phyloP scores from a whole-genome alignment of 805 yeast species.

The Candida koratica region DNA sequence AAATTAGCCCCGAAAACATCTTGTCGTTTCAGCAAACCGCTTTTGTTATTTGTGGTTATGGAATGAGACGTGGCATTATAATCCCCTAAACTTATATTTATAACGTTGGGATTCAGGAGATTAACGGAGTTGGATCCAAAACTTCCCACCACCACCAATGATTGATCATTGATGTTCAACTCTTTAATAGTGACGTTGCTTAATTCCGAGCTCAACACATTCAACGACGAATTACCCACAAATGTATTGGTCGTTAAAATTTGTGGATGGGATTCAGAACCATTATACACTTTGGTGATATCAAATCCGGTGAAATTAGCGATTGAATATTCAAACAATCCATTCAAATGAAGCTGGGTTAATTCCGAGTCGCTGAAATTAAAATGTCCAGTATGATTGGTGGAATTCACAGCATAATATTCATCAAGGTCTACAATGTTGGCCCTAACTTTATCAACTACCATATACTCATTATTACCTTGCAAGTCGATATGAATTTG shows the following conservation, averaged over 20 bases:
- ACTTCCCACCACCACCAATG: slow-evolving; percentile 46
- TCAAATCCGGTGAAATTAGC: slow-evolving; percentile 53
- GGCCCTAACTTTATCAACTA: slow-evolving; percentile 64
- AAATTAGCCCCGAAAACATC: slow-evolving; percentile 29
- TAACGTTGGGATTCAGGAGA: slow-evolving; percentile 25
- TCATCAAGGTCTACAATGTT: slow-evolving; percentile 46
- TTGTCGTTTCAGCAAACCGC: slow-evolving; percentile 15
- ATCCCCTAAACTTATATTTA: slow-evolving; percentile 23
- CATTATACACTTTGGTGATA: slow-evolving; percentile 22
- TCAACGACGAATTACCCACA: slow-evolving; percentile 40
- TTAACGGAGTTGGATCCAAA: slow-evolving; percentile 37
- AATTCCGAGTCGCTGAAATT: slow-evolving; percentile 15
- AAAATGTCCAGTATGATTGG: slow-evolving; percentile 23
- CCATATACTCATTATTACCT: slow-evolving; percentile 45
- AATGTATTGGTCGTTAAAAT: slow-evolving; percentile 31
- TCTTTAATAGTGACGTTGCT: slow-evolving; percentile 33
- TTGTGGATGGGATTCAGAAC: slow-evolving; percentile 16
- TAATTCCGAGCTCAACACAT: slow-evolving; percentile 30
- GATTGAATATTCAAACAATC: slow-evolving; percentile 77
- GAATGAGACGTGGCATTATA: slow-evolving; percentile 34
- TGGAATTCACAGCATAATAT: slow-evolving; percentile 24
- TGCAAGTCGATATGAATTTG: slow-evolving; percentile 29
- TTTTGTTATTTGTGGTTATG: slow-evolving; percentile 15
- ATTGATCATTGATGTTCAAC: slow-evolving; percentile 25
- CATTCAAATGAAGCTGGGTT: slow-evolving; percentile 50